These are phyloP conservation scores for Colletotrichum zoysiae DNA, from an alignment of 2,329 filamentous ascomycete species.

Conservation along the genomic window DNA sequence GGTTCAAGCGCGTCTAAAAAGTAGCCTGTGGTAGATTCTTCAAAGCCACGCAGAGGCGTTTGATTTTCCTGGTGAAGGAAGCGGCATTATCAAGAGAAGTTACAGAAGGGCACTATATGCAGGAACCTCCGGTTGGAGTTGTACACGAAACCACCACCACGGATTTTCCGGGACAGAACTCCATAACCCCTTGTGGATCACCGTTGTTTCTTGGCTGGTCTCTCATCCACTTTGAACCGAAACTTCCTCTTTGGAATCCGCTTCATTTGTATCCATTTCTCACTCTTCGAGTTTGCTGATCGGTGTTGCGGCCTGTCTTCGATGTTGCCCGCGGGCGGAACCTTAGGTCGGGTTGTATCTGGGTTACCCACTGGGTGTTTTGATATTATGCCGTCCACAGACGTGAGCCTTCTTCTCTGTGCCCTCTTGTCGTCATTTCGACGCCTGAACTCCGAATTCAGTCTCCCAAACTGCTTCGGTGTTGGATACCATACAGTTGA, in stretches of 20 bases:
- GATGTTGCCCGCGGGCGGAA: too few species aligned
- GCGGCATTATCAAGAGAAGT: background rate
- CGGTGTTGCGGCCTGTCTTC: too few species aligned
- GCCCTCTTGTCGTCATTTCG: background rate
- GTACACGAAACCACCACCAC: background rate
- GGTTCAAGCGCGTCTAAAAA: constrained; percentile 20
- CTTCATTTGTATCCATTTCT: background rate
- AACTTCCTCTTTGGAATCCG: background rate
- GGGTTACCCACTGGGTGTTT: too few species aligned
- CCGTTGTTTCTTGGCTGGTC: background rate
- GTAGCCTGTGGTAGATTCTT: background rate
- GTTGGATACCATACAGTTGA: background rate
- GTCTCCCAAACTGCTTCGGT: background rate
- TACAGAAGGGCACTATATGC: background rate
- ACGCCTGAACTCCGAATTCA: background rate
- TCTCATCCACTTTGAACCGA: background rate
- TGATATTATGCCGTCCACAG: background rate
- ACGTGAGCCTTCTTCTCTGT: background rate
- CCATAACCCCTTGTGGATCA: background rate
- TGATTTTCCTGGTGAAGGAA: background rate
- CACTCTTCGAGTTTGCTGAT: background rate
- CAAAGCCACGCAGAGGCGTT: background rate
- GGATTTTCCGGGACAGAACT: background rate
- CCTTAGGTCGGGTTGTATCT: too few species aligned
- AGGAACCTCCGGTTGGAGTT: too few species aligned